Conservation (phyloP, 768 basidiomycete species). For the Termitomyces sp. region DNA sequence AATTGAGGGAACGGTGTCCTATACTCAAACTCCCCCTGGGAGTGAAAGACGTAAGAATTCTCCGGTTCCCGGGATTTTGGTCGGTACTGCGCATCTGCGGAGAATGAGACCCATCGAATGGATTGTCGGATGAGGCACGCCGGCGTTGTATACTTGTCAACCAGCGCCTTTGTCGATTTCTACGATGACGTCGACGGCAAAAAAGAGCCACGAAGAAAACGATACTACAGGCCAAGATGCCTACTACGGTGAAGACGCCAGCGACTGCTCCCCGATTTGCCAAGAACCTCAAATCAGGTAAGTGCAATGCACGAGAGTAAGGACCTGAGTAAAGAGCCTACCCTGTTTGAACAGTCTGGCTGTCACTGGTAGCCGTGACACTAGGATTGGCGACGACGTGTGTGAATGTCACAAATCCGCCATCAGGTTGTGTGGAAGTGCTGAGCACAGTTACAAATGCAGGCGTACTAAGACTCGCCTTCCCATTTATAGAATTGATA, state of each 20-base stretch:
- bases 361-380: slow-evolving; percentile 17
- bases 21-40: not conserved
- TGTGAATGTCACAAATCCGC: slow-evolving; percentile 41
- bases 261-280: slow-evolving; percentile 63
- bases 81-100: slow-evolving; percentile 14
- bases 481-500: slow-evolving; percentile 29
- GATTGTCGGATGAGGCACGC: slow-evolving; percentile 23
- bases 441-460: slow-evolving; percentile 40
- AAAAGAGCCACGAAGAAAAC: slow-evolving; percentile 38
- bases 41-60: not conserved
- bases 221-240: slow-evolving; percentile 44
- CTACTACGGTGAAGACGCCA: slow-evolving; percentile 68
- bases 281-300: slow-evolving; percentile 42
- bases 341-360: slow-evolving; percentile 16
- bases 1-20: not conserved
- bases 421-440: slow-evolving; percentile 39
- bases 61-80: slow-evolving; percentile 1
- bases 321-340: slow-evolving; percentile 6
- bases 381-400: slow-evolving; percentile 49
- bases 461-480: slow-evolving; percentile 34
- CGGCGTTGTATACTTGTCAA: slow-evolving; percentile 29
- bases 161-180: slow-evolving; percentile 29
- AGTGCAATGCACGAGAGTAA: not conserved
- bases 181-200: slow-evolving; percentile 35
- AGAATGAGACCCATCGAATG: slow-evolving; percentile 27